Evolutionary conservation across 1,284 basidiomycete genomes (phyloP).

Genomic region (Malassezia furfur): DNA sequence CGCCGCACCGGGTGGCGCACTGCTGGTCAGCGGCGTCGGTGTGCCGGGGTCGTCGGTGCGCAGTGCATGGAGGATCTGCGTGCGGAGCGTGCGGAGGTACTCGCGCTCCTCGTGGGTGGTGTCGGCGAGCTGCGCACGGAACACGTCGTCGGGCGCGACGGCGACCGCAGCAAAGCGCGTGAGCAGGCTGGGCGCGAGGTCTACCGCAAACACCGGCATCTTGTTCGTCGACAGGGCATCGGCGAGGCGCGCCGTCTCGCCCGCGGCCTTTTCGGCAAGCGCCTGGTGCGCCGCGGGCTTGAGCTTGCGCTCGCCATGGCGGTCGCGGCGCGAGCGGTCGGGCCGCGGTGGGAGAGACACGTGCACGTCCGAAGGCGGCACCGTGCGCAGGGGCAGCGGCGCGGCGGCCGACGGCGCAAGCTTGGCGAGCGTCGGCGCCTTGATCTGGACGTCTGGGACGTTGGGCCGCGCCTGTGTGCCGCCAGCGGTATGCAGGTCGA

Average conservation of each 20-base stretch:
- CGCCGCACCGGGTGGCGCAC: not conserved
- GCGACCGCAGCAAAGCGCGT: slow-evolving; percentile 23
- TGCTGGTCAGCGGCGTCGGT: not conserved
- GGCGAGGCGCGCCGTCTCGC: slow-evolving; percentile 27
- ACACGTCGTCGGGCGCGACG: slow-evolving; percentile 21
- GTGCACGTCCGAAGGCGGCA: slow-evolving; percentile 5
- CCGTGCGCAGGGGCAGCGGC: not conserved
- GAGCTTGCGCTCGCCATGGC: slow-evolving; percentile 25
- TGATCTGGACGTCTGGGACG: not conserved
- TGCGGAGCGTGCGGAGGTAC: slow-evolving; percentile 18
- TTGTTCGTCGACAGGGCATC: slow-evolving; percentile 27
- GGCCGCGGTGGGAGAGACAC: slow-evolving; percentile 3
- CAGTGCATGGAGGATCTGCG: not conserved
- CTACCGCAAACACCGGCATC: slow-evolving; percentile 37
- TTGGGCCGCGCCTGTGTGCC: not conserved
- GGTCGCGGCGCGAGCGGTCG: slow-evolving; percentile 21
- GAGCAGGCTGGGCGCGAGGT: slow-evolving; percentile 26
- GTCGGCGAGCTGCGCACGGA: slow-evolving; percentile 27
- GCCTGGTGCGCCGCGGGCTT: slow-evolving; percentile 26
- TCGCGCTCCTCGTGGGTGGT: slow-evolving; percentile 32
- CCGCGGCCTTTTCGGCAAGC: slow-evolving; percentile 33
- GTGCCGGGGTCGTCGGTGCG: not conserved
- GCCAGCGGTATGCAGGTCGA: slow-evolving; percentile 16
- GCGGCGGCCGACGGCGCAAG: not conserved
- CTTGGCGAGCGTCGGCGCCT: slow-evolving; percentile 18